Evolutionary conservation across 2,329 filamentous ascomycete species (phyloP).

Genomic region (Colletotrichum sp.): DNA sequence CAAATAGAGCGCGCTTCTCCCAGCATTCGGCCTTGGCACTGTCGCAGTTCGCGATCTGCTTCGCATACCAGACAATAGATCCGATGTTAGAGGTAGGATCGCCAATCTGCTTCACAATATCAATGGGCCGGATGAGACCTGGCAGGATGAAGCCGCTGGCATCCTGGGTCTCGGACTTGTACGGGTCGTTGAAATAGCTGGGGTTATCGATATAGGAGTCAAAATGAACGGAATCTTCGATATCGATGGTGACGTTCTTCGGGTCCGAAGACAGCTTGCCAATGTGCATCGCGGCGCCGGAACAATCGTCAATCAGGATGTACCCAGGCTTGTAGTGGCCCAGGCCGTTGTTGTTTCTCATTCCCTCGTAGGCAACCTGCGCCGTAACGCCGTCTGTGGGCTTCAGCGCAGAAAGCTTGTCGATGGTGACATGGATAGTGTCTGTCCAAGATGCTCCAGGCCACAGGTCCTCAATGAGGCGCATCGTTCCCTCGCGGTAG

Average conservation of each 20-base stretch:
- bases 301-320: conserved; percentile 46
- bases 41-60: conserved; percentile 1
- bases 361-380: conserved; percentile 43
- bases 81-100: conserved; percentile 44
- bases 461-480: conserved; percentile 51
- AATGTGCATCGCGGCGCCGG: conserved; percentile 53
- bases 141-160: conserved; percentile 59
- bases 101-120: conserved; percentile 36
- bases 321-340: conserved; percentile 51
- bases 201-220: conserved; percentile 61
- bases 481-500: conserved; percentile 52
- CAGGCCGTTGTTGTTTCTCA: conserved; percentile 64
- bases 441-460: conserved; percentile 51
- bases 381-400: conserved; percentile 41
- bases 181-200: conserved; percentile 61
- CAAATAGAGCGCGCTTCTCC: conserved; percentile 56
- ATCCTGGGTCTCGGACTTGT: conserved; percentile 44
- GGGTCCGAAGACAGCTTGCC: conserved; percentile 27
- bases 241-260: conserved; percentile 35
- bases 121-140: conserved; percentile 46
- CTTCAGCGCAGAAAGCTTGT: neutral
- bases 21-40: conserved; percentile 31
- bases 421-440: conserved; percentile 40
- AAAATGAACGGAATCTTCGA: conserved; percentile 48
- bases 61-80: conserved; percentile 50